Base-by-base conservation (phyloP, 768 basidiomycete species). In the Lentinula edodes region DNA sequence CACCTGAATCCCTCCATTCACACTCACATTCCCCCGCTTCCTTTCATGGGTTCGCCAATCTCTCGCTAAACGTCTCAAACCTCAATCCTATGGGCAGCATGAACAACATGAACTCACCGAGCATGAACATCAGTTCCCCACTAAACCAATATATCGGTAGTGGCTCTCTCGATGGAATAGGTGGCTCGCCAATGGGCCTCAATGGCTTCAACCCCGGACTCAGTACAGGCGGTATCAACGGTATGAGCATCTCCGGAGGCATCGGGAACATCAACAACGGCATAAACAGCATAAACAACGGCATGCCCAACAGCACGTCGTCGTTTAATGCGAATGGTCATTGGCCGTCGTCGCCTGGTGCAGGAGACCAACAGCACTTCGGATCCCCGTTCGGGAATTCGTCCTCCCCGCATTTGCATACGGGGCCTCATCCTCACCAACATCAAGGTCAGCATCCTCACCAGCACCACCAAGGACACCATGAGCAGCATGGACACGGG, bases 1-100 rank as follows among this genome's bases (percentile, higher is more conserved):
- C 77, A 0, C 80, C 78, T 5, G 76, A 78, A 18, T 72, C 70
- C 2, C 66, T 71, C 57, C 69, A 71, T 63, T 59, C 69, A 4
- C 67, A 74, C 32, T 62, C 69, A 2, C 73, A 73, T 39, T 65
- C 69, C 2, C 69, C 69, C 28, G 61, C 65, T 16, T 72, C 67
- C 58, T 16, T 67, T 9, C 72, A 66, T 54, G 60, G 71, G 65
- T 65, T 66, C 54, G 70, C 71, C 20, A 70, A 71, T 28, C 67
- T 70, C 38, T 66, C 68, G 3, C 66, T 72, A 9, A 67, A 69
- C 5, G 66, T 71, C 10, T 52, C 71, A 0, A 62, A 76, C 50
- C 61, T 56, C 23, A 52, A 48, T 12, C 20, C 46, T 7, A 48
- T 23, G 18, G 18, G 15, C 16, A 45, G 7, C n/a, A 45, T 45